A percentile compares a stretch with the other conserved stretches of the same genome.
Conservation (phyloP, 805 yeast genomes). For the Hyphopichia homilentoma region DNA sequence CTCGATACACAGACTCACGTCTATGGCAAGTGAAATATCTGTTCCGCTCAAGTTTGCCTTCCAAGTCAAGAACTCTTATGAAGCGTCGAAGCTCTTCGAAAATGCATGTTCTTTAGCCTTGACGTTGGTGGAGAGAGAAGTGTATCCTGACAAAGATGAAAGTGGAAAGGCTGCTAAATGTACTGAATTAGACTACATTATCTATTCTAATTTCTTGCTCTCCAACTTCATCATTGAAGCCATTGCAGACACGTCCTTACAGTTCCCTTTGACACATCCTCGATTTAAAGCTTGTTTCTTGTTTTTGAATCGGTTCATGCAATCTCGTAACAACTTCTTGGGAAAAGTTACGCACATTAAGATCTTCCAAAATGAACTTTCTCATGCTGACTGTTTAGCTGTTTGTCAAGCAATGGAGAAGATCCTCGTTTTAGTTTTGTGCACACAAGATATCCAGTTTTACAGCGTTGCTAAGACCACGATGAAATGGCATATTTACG, state of each 20-base stretch:
- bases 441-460: constrained; percentile 43
- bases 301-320: constrained; percentile 31
- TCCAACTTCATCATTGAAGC: constrained; percentile 30
- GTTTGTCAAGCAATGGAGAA: constrained; percentile 32
- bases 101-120: constrained; percentile 32
- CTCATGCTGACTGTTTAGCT: constrained; percentile 12
- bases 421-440: constrained; percentile 33
- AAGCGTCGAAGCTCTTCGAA: constrained; percentile 21
- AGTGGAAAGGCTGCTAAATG: neutral
- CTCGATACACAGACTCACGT: constrained; percentile 9
- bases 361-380: constrained; percentile 6
- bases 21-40: constrained; percentile 22
- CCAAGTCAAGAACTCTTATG: constrained; percentile 10
- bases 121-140: constrained; percentile 21
- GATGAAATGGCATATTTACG: constrained; percentile 28
- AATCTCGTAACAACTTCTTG: constrained; percentile 17
- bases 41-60: constrained; percentile 24
- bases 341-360: constrained; percentile 10
- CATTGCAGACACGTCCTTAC: constrained; percentile 33
- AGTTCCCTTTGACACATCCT: constrained; percentile 29
- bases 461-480: constrained; percentile 36
- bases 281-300: constrained; percentile 34
- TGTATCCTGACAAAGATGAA: constrained; percentile 1
- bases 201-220: constrained; percentile 22
- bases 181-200: constrained; percentile 17